phyloP scores from a whole-genome alignment of 495 filamentous ascomycete species.

The Penicillium manginii region DNA sequence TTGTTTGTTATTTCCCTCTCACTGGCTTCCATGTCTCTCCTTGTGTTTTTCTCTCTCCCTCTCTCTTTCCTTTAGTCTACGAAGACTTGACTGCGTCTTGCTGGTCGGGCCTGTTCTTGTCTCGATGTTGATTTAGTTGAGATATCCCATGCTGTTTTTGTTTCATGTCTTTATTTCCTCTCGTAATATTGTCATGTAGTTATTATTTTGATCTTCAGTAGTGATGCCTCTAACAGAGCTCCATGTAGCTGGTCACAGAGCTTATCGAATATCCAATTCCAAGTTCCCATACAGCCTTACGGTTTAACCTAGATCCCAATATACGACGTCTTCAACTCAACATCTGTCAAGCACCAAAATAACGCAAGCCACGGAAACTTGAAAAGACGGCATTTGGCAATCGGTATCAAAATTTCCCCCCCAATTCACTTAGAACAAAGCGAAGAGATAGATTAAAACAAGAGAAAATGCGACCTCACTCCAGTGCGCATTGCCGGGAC shows the following conservation, averaged over 20 bases:
- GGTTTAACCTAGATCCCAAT: too few species aligned
- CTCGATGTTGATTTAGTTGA: constrained; percentile 19
- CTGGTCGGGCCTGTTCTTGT: constrained; percentile 6
- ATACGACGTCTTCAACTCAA: too few species aligned
- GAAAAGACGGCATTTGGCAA: background rate
- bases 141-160: constrained; percentile 31
- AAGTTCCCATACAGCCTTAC: too few species aligned
- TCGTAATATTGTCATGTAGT: background rate
- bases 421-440: background rate
- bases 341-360: background rate
- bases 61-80: constrained; percentile 7
- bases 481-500: background rate
- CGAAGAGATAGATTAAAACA: background rate
- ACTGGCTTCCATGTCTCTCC: constrained; percentile 12
- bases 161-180: background rate
- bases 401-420: background rate
- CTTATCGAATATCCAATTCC: background rate
- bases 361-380: background rate
- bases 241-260: background rate
- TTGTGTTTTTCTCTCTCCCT: constrained; percentile 5
- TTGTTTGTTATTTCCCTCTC: constrained; percentile 7
- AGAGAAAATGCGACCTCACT: background rate
- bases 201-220: background rate
- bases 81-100: constrained; percentile 3
- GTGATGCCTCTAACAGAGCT: too few species aligned